phyloP scores from a whole-genome alignment of 1,139 yeast species.

The Nadsonia commutata region DNA sequence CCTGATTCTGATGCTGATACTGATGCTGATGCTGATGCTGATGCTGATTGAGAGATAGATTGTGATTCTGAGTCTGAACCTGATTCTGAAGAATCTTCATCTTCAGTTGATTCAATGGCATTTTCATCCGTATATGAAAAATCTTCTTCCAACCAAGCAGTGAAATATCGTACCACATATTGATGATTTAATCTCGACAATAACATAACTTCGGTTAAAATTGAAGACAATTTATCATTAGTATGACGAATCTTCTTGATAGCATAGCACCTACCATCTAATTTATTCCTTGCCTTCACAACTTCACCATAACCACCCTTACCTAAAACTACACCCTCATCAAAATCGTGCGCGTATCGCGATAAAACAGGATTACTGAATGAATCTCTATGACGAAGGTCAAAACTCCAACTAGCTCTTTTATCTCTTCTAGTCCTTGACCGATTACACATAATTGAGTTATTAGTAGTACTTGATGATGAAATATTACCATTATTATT shows the following conservation, averaged over 20 bases:
- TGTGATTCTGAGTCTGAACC: conserved; percentile 2
- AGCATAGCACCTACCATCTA: conserved; percentile 92
- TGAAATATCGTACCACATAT: conserved; percentile 88
- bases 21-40: not conserved
- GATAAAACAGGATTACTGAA: conserved; percentile 21
- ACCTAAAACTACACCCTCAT: conserved; percentile 84
- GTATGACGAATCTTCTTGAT: conserved; percentile 81
- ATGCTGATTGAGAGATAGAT: not conserved
- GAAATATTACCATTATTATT: not conserved
- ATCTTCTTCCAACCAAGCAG: conserved; percentile 90
- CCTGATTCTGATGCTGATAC: conserved; percentile 1
- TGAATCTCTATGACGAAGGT: conserved; percentile 5
- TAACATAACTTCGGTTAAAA: conserved; percentile 80
- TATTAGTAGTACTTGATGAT: not conserved
- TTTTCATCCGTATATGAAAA: conserved; percentile 20
- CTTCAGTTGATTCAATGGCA: conserved; percentile 19
- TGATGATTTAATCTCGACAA: conserved; percentile 88
- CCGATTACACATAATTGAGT: not conserved
- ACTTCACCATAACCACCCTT: conserved; percentile 97
- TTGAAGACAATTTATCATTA: conserved; percentile 61
- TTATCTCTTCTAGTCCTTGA: not conserved
- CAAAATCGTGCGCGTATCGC: conserved; percentile 71
- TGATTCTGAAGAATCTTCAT: conserved; percentile 9
- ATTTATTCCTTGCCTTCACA: conserved; percentile 79
- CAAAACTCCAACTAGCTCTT: conserved; percentile 2